Evolutionary conservation across 768 basidiomycete species (phyloP).

Genomic region (Macrolepiota dolichaula): DNA sequence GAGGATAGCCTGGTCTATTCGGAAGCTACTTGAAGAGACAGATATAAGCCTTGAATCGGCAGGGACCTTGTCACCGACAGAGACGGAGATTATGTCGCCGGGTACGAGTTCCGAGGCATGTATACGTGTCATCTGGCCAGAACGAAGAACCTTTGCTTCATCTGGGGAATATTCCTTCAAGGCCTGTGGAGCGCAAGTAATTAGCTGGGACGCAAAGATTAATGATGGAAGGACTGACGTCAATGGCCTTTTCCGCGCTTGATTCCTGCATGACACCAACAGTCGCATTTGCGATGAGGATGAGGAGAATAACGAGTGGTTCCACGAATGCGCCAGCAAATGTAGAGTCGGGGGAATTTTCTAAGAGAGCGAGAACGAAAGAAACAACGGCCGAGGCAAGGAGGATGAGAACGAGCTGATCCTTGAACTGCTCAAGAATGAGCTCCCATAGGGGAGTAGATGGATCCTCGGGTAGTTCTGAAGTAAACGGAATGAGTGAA

Average conservation of each 20-base stretch:
- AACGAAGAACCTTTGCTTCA: conserved; percentile 86
- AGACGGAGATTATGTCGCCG: conserved; percentile 87
- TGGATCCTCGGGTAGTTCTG: conserved; percentile 91
- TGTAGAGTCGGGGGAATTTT: conserved; percentile 65
- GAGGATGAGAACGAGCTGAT: conserved; percentile 95
- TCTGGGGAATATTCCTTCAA: conserved; percentile 97
- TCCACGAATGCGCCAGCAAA: conserved; percentile 90
- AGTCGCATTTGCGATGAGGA: conserved; percentile 94
- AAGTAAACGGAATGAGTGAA: conserved; percentile 7
- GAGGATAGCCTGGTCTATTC: conserved; percentile 94
- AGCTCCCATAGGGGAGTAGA: conserved; percentile 91
- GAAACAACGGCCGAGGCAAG: conserved; percentile 92
- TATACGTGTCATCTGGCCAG: conserved; percentile 63
- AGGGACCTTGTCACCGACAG: conserved; percentile 93
- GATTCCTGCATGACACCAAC: conserved; percentile 98
- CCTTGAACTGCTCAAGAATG: conserved; percentile 98
- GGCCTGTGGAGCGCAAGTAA: conserved; percentile 50
- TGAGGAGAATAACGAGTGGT: conserved; percentile 91
- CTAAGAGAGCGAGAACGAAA: conserved; percentile 86
- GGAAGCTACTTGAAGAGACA: conserved; percentile 89
- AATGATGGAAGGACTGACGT: conserved; percentile 53
- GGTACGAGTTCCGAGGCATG: conserved; percentile 91
- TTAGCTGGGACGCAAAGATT: conserved; percentile 1
- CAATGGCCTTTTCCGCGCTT: conserved; percentile 95
- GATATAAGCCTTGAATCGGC: conserved; percentile 91